Base-by-base conservation (phyloP, 495 filamentous ascomycete genomes). In the Sphaerosporella brunnea region DNA sequence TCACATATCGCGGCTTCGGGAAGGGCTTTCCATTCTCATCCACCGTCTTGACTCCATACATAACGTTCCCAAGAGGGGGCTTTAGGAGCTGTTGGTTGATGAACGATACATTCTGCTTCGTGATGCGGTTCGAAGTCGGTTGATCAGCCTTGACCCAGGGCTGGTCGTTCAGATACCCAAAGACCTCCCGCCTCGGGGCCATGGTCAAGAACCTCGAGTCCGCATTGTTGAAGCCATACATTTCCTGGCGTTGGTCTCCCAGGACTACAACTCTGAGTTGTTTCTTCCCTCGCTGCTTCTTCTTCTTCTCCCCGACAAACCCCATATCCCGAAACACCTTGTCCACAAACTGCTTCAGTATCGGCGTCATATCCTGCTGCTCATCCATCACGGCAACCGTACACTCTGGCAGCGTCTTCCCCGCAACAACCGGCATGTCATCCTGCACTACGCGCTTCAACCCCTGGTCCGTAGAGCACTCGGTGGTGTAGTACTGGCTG, bases 341-440 rank as follows among this genome's bases (percentile, higher is more conserved):
- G 15, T 40, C 32, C 10, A 49, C 34, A 32, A 51, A 51, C 2
- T 2, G 34, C 13, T 51, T 38, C 8, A 38, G 13, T 15, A 44
- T 5, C 9, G 51, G 47, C 7, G 47, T 43, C 36, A 53, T 49
- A 18, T 53, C 51, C n/a, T 53, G 47, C 36, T 42, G 47, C 16
- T 51, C 49, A 19, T 51, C 49, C 8, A 51, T 20, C 32, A 51
- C 21, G 11, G 49, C 21, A n/a, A 48, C 30, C 9, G 48, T 45
- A 18, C 16, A 48, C 5, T 20, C 11, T 10, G 41, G 41, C 18
- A 49, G 37, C 38, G n/a, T 20, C 21, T 23, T 44, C 13, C 36
- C 39, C 21, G 13, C 10, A 1, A 13, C 19, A 39, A 32, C 28
- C 13, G 28, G 28, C n/a, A 2, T 15, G 21, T 40, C 20, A 2